Base-by-base conservation (phyloP, 2,329 filamentous ascomycete genomes). In the Claviceps africana region DNA sequence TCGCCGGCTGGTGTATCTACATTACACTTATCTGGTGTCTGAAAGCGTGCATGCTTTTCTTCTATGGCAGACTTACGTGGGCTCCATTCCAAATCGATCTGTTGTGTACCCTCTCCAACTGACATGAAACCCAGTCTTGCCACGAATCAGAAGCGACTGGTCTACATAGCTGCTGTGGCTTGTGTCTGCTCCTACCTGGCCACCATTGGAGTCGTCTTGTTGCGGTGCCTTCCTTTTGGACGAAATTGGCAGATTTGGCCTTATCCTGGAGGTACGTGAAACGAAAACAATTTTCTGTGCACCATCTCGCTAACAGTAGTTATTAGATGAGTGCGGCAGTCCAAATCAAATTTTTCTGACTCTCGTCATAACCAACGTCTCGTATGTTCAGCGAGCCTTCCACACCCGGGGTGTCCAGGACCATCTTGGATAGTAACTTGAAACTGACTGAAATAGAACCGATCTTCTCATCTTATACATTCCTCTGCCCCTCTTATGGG, bases 1-100 rank as follows among this genome's bases (percentile, higher is more conserved):
- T 61, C 48, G 60, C 64, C 1, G 66, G 65, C 5, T 70, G 67
- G 68, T 58, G 59, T 19, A 59, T 63, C 42, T 70, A 70, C 54
- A 59, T 65, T 7, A 63, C 64, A 1, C 57, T 70, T 22, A 67
- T 70, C 10, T 70, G 68, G 68, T 59, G 62, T 55, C 55, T 70
- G 25, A 70, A 70, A 54, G 62, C 61, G 2, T 68, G 66, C 57
- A 66, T 69, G 58, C 53, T 70, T 43, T 69, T 65, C 55, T 67
- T 69, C 54, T 69, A 65, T 58, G 59, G 62, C 19, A 62, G 67
- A 35, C 57, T 70, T 22, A 70, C 68, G 66, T 69, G 59, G 39
- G 64, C 60, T 5, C 22, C 8, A 4, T 10, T 11, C 47, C 21
- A 13, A 25, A 17, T 39, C 17, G 8, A 39, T n/a, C 15, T 17